Percentiles rank a stretch among this genome's conserved stretches.
phyloP scores from a whole-genome alignment of 2,329 filamentous ascomycete genomes.

The Mariannaea sp. region DNA sequence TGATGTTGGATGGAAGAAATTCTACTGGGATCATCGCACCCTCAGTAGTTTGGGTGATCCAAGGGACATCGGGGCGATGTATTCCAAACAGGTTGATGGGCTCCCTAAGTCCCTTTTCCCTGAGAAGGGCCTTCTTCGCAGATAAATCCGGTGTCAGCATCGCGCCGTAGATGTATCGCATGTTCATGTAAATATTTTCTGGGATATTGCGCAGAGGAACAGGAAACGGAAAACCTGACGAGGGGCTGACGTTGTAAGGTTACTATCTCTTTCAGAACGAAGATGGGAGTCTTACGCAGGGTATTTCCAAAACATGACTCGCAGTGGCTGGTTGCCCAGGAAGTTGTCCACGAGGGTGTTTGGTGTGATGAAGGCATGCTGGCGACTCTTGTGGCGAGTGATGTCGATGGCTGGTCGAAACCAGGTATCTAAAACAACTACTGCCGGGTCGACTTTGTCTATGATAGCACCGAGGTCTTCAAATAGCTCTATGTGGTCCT shows the following conservation, averaged over 20 bases:
- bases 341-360: slow-evolving; percentile 44
- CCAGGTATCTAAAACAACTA: slow-evolving; percentile 42
- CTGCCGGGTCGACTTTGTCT: slow-evolving; percentile 39
- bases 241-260: slow-evolving; percentile 37
- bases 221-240: slow-evolving; percentile 50
- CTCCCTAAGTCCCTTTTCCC: slow-evolving; percentile 30
- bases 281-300: slow-evolving; percentile 21
- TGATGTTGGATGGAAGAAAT: slow-evolving; percentile 40
- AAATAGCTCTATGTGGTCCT: slow-evolving; percentile 39
- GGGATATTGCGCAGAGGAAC: slow-evolving; percentile 49
- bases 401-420: slow-evolving; percentile 39
- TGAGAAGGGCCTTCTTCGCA: slow-evolving; percentile 42
- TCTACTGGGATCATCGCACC: slow-evolving; percentile 43
- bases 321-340: slow-evolving; percentile 19
- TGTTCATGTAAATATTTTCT: slow-evolving; percentile 43
- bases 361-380: slow-evolving; percentile 48
- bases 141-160: slow-evolving; percentile 15
- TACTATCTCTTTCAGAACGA: not conserved
- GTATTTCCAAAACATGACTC: slow-evolving; percentile 32
- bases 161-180: slow-evolving; percentile 26
- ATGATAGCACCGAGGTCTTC: slow-evolving; percentile 35
- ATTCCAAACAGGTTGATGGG: slow-evolving; percentile 29
- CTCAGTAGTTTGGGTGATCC: slow-evolving; percentile 34
- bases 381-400: slow-evolving; percentile 30
- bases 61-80: slow-evolving; percentile 32